Evolutionary conservation across 495 filamentous ascomycete species (phyloP).

Genomic region (Penicillium lagena): DNA sequence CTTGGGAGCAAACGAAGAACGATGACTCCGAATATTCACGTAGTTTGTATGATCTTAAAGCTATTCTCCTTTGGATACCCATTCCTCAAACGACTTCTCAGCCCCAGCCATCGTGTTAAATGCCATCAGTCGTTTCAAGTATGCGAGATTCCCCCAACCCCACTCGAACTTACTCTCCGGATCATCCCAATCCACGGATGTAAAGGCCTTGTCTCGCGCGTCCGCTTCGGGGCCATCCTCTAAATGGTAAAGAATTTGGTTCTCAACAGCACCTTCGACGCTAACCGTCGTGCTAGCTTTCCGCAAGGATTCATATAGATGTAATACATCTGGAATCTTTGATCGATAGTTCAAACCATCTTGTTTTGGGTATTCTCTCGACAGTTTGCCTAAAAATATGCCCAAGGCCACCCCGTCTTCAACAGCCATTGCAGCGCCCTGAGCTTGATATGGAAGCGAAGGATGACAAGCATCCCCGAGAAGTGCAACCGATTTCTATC

Average conservation of each 20-base stretch:
- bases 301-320: constrained; percentile 49
- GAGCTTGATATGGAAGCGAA: constrained; percentile 50
- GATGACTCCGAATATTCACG: too few relatives aligned
- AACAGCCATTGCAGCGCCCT: constrained; percentile 33
- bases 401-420: constrained; percentile 41
- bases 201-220: too few relatives aligned
- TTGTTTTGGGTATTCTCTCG: neutral
- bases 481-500: constrained; percentile 32
- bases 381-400: constrained; percentile 30
- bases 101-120: too few relatives aligned
- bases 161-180: too few relatives aligned
- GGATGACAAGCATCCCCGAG: constrained; percentile 55
- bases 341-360: too few relatives aligned
- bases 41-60: too few relatives aligned
- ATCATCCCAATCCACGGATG: too few relatives aligned
- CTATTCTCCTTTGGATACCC: too few relatives aligned
- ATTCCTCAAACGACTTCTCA: too few relatives aligned
- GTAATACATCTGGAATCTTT: constrained; percentile 21
- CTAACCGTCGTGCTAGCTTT: constrained; percentile 48
- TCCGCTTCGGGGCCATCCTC: constrained; percentile 29
- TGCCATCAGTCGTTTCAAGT: too few relatives aligned
- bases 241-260: constrained; percentile 50
- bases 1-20: too few relatives aligned
- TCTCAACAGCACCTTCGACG: constrained; percentile 35
- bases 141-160: too few relatives aligned